These are phyloP conservation scores for Pelargonium nanum DNA, from an alignment of 345 rosid species.

Conservation along the genomic window DNA sequence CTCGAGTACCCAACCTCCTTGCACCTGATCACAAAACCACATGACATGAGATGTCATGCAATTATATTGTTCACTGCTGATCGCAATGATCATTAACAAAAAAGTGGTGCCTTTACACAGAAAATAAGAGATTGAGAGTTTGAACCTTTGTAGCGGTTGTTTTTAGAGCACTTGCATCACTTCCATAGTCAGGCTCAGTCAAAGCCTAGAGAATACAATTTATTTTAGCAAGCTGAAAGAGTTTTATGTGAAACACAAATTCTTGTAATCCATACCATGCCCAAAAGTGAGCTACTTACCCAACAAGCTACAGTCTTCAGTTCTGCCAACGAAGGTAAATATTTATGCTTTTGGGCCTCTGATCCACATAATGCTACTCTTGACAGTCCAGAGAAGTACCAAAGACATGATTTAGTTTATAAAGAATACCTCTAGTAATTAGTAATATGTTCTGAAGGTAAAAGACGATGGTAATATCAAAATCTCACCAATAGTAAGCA, in stretches of 20 bases:
- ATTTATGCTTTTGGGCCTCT: slow-evolving; percentile 72
- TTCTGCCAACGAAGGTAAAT: slow-evolving; percentile 78
- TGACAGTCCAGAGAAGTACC: slow-evolving; percentile 20
- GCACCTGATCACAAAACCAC: slow-evolving; percentile 35
- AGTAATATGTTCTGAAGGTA: neutral
- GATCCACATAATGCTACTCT: slow-evolving; percentile 83
- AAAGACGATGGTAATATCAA: slow-evolving; percentile 2
- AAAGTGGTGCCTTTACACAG: neutral
- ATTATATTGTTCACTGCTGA: slow-evolving; percentile 3
- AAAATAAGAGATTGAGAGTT: slow-evolving; percentile 8
- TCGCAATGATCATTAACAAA: slow-evolving; percentile 6
- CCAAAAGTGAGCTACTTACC: slow-evolving; percentile 42
- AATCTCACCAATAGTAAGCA: slow-evolving; percentile 88
- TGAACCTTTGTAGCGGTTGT: slow-evolving; percentile 82
- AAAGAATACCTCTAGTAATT: neutral
- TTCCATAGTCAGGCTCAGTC: slow-evolving; percentile 94
- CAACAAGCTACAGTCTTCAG: slow-evolving; percentile 66
- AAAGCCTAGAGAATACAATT: slow-evolving; percentile 45
- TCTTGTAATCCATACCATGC: neutral
- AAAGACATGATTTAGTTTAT: slow-evolving; percentile 4
- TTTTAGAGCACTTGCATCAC: slow-evolving; percentile 79
- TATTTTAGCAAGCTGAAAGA: neutral
- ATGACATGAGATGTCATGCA: slow-evolving; percentile 9
- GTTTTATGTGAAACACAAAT: neutral
- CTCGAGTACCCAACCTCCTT: slow-evolving; percentile 82